Evolutionary conservation across 2,329 filamentous ascomycete species (phyloP).

Genomic region (Stagonosporopsis vannaccii): DNA sequence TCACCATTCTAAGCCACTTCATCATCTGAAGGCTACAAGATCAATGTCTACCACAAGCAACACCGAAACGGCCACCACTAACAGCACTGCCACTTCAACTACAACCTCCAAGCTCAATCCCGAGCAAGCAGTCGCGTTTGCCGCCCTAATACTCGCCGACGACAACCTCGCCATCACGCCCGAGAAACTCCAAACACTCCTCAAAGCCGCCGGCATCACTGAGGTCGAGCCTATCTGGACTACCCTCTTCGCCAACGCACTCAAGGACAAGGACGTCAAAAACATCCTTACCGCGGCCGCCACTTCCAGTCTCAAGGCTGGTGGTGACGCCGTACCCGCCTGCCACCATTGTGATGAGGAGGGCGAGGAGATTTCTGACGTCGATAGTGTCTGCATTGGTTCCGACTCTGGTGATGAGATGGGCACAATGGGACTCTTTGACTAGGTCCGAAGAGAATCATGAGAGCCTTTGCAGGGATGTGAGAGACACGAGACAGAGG

Average conservation of each 20-base stretch:
- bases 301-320: slow-evolving; percentile 43
- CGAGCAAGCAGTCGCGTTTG: slow-evolving; percentile 81
- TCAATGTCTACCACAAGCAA: slow-evolving; percentile 9
- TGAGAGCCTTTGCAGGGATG: neutral
- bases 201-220: slow-evolving; percentile 84
- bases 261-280: slow-evolving; percentile 90
- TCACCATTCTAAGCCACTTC: neutral
- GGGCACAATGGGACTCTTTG: neutral
- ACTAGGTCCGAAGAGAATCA: neutral
- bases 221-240: slow-evolving; percentile 99
- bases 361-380: neutral
- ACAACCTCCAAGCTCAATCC: slow-evolving; percentile 19
- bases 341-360: neutral
- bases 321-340: slow-evolving; percentile 4
- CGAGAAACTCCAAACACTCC: slow-evolving; percentile 92
- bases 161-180: slow-evolving; percentile 93
- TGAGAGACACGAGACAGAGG: neutral
- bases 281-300: slow-evolving; percentile 82
- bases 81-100: neutral
- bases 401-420: neutral
- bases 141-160: slow-evolving; percentile 98
- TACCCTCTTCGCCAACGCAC: slow-evolving; percentile 93
- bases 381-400: neutral
- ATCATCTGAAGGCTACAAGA: neutral
- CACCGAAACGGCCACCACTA: neutral